Conservation (phyloP, 2,329 filamentous ascomycete genomes). For the Incumbomyces lentus region DNA sequence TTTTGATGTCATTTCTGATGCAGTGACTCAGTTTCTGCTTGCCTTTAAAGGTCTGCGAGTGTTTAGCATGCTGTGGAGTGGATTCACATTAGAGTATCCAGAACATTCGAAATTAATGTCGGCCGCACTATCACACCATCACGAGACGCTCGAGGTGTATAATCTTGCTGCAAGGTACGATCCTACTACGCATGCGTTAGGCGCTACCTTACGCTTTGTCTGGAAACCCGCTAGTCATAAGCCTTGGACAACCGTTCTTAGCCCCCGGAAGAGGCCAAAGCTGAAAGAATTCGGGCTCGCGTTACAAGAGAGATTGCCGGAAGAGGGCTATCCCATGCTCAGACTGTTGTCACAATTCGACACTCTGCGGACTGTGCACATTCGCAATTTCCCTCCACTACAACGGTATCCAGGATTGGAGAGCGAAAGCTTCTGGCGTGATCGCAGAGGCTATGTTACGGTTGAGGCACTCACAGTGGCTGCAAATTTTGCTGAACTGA, state of each 20-base stretch:
- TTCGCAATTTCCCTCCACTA: constrained; percentile 2
- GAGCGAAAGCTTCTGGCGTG: not conserved
- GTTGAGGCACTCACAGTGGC: not conserved
- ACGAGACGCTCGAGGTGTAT: not conserved
- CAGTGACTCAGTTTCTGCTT: not conserved
- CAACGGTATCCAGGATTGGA: not conserved
- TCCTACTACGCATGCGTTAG: not conserved
- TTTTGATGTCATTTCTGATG: not conserved
- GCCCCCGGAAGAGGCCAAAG: not conserved
- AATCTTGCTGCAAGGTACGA: not conserved
- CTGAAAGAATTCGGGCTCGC: not conserved
- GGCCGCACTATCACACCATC: not conserved
- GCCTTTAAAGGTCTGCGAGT: constrained; percentile 2
- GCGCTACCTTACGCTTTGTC: not conserved
- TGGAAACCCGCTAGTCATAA: not conserved
- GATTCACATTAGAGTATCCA: not conserved
- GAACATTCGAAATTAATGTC: not conserved
- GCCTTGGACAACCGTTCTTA: not conserved
- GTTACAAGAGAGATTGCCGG: not conserved
- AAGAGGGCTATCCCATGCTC: not conserved
- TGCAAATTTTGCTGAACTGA: not conserved
- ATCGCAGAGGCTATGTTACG: not conserved
- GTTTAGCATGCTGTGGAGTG: not conserved
- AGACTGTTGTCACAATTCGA: not conserved
- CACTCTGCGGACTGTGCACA: constrained; percentile 1